Percentiles rank a stretch among this genome's conserved stretches.
Conservation (phyloP, 345 rosid genomes). For the Boechera retrofracta region DNA sequence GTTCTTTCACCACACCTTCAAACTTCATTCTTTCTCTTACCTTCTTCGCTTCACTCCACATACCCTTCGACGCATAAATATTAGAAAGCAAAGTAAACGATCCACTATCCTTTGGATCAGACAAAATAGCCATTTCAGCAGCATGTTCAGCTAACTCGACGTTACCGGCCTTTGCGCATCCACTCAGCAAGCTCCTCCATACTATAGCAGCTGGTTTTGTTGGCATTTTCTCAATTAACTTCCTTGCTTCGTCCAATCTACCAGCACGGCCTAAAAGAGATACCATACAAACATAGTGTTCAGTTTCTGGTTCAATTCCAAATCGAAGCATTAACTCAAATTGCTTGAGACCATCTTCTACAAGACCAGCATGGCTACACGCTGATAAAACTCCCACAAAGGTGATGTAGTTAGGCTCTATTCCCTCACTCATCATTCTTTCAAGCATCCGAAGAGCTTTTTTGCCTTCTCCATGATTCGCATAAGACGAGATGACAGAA, state of each 20-base stretch:
- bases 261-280: constrained; percentile 72
- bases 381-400: constrained; percentile 78
- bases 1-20: constrained; percentile 68
- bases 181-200: constrained; percentile 81
- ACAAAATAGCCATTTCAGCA: constrained; percentile 68
- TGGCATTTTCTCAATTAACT: constrained; percentile 65
- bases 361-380: constrained; percentile 73
- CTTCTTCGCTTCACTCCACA: constrained; percentile 70
- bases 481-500: constrained; percentile 67
- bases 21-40: constrained; percentile 70
- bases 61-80: constrained; percentile 67
- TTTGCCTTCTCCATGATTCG: constrained; percentile 72
- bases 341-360: constrained; percentile 59
- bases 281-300: constrained; percentile 73
- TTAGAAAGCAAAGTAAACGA: constrained; percentile 68
- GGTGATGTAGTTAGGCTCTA: constrained; percentile 69
- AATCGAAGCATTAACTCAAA: constrained; percentile 59
- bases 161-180: constrained; percentile 56
- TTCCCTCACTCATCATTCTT: constrained; percentile 57
- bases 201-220: constrained; percentile 54
- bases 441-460: constrained; percentile 62
- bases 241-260: constrained; percentile 64
- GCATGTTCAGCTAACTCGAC: constrained; percentile 66
- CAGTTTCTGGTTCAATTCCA: constrained; percentile 65
- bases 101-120: constrained; percentile 69